Percentiles rank a stretch among this genome's conserved stretches.
These are phyloP conservation scores for Hymenotorrendiella dingleyae DNA, from an alignment of 2,329 filamentous ascomycete genomes.

Conservation along the genomic window DNA sequence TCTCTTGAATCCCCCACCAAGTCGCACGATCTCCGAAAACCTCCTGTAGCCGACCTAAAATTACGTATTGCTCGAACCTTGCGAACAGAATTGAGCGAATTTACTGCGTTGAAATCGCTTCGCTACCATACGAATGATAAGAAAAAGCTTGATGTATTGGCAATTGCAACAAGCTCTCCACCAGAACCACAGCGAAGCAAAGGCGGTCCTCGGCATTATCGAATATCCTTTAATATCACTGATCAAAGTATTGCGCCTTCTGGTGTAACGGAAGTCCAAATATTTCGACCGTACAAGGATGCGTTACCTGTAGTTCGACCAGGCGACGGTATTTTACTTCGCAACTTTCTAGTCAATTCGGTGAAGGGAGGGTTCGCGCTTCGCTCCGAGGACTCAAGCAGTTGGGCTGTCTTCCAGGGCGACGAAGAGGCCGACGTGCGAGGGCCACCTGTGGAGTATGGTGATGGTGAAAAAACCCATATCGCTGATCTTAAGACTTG, in stretches of 20 bases:
- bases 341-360: constrained; percentile 48
- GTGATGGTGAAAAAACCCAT: constrained; percentile 43
- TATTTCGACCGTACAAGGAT: constrained; percentile 53
- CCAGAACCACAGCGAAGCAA: constrained; percentile 49
- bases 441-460: constrained; percentile 54
- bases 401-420: constrained; percentile 56
- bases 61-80: constrained; percentile 22
- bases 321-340: constrained; percentile 54
- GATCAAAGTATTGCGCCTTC: constrained; percentile 49
- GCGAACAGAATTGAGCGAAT: constrained; percentile 43
- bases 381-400: constrained; percentile 42
- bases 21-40: constrained; percentile 15
- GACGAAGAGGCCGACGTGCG: constrained; percentile 42
- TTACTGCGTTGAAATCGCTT: constrained; percentile 45
- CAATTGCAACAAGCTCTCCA: constrained; percentile 46
- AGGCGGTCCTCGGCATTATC: constrained; percentile 52
- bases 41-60: constrained; percentile 20
- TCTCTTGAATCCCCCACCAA: constrained; percentile 24
- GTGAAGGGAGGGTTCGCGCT: constrained; percentile 52
- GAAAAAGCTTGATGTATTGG: constrained; percentile 50
- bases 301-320: constrained; percentile 48
- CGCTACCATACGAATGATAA: constrained; percentile 43
- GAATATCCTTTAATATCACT: constrained; percentile 51
- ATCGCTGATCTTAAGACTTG: constrained; percentile 44
- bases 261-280: constrained; percentile 46